phyloP scores from a whole-genome alignment of 2,329 filamentous ascomycete genomes.

The Penicillium sp. region DNA sequence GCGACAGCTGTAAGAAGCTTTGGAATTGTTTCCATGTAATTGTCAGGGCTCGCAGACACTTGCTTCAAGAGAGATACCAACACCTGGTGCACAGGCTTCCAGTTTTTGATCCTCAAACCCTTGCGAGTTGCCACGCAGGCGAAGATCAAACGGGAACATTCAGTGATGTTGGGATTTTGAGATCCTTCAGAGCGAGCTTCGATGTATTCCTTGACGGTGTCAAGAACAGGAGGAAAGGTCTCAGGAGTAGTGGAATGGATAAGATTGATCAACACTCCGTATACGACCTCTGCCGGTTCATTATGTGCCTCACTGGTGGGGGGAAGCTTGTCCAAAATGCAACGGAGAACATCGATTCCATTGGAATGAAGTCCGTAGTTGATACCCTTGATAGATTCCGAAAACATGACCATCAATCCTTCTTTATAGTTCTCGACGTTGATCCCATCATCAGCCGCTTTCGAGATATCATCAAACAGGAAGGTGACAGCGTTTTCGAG shows the following conservation, averaged over 20 bases:
- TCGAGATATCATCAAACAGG: slow-evolving; percentile 65
- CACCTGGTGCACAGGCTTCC: slow-evolving; percentile 63
- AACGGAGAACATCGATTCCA: slow-evolving; percentile 53
- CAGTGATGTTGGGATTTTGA: slow-evolving; percentile 41
- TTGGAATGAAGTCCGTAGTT: slow-evolving; percentile 59
- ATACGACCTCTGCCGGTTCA: slow-evolving; percentile 57
- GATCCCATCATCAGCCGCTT: slow-evolving; percentile 32
- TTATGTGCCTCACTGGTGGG: slow-evolving; percentile 30
- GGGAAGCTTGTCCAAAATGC: slow-evolving; percentile 44
- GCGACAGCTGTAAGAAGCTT: slow-evolving; percentile 51
- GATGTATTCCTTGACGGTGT: slow-evolving; percentile 57
- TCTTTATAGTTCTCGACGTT: slow-evolving; percentile 66
- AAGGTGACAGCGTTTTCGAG: slow-evolving; percentile 70
- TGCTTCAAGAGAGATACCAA: slow-evolving; percentile 54
- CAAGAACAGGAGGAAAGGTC: slow-evolving; percentile 68
- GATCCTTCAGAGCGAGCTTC: slow-evolving; percentile 34
- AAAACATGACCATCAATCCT: slow-evolving; percentile 87
- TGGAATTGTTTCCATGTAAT: slow-evolving; percentile 28
- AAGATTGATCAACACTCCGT: slow-evolving; percentile 74
- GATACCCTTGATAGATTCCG: slow-evolving; percentile 70
- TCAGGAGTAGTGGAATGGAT: slow-evolving; percentile 77
- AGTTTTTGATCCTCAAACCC: slow-evolving; percentile 70
- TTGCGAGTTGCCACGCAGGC: slow-evolving; percentile 76
- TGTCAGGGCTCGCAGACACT: slow-evolving; percentile 22
- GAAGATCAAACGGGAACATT: slow-evolving; percentile 47